Evolutionary conservation across 225 moss, liverwort and hornwort genomes (phyloP).

Genomic region (Rhytidiadelphus loreus): DNA sequence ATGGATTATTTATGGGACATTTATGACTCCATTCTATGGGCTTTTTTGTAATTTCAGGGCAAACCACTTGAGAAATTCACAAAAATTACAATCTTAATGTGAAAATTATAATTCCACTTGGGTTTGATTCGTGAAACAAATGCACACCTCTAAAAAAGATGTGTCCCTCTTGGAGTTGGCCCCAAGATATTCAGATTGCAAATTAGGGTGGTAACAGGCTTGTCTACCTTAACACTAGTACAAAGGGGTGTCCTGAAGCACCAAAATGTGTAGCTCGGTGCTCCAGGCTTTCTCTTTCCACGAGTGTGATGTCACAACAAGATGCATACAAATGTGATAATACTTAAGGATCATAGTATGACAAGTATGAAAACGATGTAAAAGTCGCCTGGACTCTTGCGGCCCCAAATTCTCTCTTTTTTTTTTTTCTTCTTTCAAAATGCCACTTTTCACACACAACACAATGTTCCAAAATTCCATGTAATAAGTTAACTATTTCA

Average conservation of each 20-base stretch:
- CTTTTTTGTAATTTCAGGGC: too few relatives aligned
- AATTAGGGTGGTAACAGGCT: too few relatives aligned
- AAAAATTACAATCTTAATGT: too few relatives aligned
- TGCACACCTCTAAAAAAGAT: too few relatives aligned
- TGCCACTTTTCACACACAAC: background rate
- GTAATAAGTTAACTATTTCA: background rate
- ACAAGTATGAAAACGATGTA: background rate
- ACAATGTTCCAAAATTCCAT: background rate
- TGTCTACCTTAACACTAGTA: background rate
- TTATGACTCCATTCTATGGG: too few relatives aligned
- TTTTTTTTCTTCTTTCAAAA: background rate
- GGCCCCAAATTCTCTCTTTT: background rate
- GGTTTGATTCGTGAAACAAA: too few relatives aligned
- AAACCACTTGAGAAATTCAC: too few relatives aligned
- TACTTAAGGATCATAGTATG: background rate
- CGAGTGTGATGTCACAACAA: background rate
- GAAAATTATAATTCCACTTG: too few relatives aligned
- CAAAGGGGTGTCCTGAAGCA: accelerated
- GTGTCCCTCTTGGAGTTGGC: too few relatives aligned
- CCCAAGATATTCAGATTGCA: too few relatives aligned
- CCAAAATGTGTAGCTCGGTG: background rate
- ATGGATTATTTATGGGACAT: too few relatives aligned
- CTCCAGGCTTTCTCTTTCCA: accelerated
- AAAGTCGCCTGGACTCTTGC: background rate
- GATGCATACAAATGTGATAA: too few relatives aligned